Evolutionary conservation across 179 eudicot genomes (phyloP), one percentile per base, ranked within the genome.

Genomic region (Silene coronaria): DNA sequence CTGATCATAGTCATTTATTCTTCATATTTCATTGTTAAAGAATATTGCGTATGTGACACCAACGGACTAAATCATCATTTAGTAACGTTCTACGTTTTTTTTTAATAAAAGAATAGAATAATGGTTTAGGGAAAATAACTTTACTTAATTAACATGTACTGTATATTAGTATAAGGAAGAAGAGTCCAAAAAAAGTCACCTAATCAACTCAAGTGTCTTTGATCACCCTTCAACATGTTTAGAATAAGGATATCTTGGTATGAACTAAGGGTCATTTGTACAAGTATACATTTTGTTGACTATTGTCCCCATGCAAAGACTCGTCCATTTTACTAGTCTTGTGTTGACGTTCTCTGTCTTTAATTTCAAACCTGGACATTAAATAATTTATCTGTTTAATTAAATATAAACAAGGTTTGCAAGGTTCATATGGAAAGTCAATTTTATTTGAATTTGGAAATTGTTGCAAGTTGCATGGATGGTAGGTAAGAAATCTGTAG

Each of bases 291-390:
- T 36, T 26, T 45, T 19, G 12, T n/a, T 13, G 1, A 34, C 4
- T 2, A 17, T 22, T 22, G 13, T 1, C 38, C 38, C 38, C 38
- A 34, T 34, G 38, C 38, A 34, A 34, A 34, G 38, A 34, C 7
- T 34, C 27, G 34, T 60, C 17, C 28, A 55, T 34, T 64, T 38
- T 27, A 57, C 12, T 59, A 34, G 14, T 71, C 42, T 75, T 64
- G 48, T n/a, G 59, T 7, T 76, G 76, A 76, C 57, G 78, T 67
- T 74, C 16, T 11, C 28, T 34, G 75, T 61, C 75, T 45, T 59
- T 30, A 32, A 12, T 72, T 76, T 80, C 80, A 80, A 80, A 72
- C 74, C 63, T 27, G 53, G 66, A 61, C 22, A 60, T 1, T 38
- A 11, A 59, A 12, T 23, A 28, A 27, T 42, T 67, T 34, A 34